Evolutionary conservation across 2,329 filamentous ascomycete species (phyloP).

Genomic region (Verticillium tricorpus): DNA sequence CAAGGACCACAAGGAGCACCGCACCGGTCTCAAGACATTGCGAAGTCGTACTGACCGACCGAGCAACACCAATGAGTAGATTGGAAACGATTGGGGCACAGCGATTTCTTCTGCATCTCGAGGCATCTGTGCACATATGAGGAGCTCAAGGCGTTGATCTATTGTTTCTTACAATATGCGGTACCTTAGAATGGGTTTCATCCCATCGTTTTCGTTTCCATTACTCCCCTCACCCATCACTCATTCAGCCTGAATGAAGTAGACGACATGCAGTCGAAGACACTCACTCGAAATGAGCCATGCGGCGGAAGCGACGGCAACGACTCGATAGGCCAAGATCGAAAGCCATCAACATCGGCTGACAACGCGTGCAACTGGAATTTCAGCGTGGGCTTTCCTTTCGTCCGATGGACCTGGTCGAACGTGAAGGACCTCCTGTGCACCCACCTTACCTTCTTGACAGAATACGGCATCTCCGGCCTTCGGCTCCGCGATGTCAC

Average conservation of each 20-base stretch:
- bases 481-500: background rate
- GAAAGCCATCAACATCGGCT: background rate
- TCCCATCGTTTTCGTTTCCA: background rate
- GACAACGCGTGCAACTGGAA: background rate
- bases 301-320: background rate
- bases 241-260: background rate
- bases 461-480: background rate
- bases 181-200: background rate
- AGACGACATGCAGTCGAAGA: background rate
- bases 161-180: background rate
- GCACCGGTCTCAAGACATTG: slow-evolving; percentile 48
- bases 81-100: background rate
- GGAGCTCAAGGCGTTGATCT: background rate
- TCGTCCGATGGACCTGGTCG: background rate
- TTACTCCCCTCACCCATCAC: background rate
- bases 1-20: slow-evolving; percentile 52
- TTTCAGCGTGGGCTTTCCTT: background rate
- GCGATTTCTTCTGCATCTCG: background rate
- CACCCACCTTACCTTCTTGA: background rate
- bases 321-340: background rate
- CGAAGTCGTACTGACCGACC: slow-evolving; percentile 13
- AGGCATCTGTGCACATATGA: background rate
- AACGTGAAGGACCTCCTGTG: background rate
- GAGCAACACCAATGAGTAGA: background rate
- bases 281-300: background rate